A percentile compares a stretch with the other conserved stretches of the same genome.
These are phyloP conservation scores for Fonsecaea erecta DNA, from an alignment of 2,329 filamentous ascomycete species.

Conservation along the genomic window DNA sequence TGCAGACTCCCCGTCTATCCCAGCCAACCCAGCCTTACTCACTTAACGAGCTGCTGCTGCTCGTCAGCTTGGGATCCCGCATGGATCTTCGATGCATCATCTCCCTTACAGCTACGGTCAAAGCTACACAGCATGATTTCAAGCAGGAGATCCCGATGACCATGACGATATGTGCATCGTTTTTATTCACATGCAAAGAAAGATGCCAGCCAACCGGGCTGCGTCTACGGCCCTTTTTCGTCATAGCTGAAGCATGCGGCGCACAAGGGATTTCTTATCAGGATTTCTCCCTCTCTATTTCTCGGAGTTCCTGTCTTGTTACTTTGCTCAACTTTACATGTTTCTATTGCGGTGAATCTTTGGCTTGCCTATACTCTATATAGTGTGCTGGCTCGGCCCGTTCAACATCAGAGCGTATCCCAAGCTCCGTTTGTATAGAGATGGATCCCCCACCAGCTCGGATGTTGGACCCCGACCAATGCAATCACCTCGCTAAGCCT, in stretches of 20 bases:
- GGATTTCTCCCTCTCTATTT: background rate
- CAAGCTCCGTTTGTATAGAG: background rate
- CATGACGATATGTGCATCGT: background rate
- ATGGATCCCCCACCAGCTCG: conserved; percentile 10
- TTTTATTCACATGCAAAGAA: background rate
- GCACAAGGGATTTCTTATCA: background rate
- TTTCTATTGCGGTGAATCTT: background rate
- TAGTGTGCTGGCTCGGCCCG: background rate
- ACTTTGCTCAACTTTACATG: background rate
- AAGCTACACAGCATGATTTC: background rate
- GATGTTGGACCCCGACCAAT: conserved; percentile 20
- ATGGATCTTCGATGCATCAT: background rate
- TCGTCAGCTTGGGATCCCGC: background rate
- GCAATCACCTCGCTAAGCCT: conserved; percentile 16
- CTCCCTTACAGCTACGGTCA: background rate
- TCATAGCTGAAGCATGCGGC: background rate
- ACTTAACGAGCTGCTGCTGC: background rate
- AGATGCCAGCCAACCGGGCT: background rate
- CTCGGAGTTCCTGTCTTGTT: background rate
- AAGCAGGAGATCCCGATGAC: background rate
- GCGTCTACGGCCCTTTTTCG: background rate
- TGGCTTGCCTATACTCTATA: background rate
- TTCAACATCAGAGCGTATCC: background rate
- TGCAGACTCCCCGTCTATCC: background rate
- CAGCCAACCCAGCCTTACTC: background rate